Percentiles rank a stretch among this genome's conserved stretches.
These are phyloP conservation scores for Jimgerdemannia flammicorona DNA, from an alignment of 192 early-diverging fungal species.

Conservation along the genomic window DNA sequence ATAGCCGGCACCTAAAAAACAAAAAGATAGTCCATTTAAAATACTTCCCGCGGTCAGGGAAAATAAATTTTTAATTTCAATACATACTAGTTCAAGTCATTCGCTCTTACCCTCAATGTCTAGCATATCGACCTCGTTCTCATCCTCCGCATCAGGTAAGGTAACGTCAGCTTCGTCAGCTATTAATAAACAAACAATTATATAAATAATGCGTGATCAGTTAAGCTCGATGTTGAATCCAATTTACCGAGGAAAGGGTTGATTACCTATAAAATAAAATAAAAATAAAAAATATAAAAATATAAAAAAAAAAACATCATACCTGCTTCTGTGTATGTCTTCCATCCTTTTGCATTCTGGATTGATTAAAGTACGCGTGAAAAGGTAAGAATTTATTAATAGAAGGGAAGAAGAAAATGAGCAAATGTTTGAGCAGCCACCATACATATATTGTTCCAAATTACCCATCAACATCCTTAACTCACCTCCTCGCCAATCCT, in stretches of 20 bases:
- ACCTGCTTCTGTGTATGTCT: background rate
- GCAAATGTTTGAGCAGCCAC: background rate
- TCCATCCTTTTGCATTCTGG: background rate
- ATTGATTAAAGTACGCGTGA: background rate
- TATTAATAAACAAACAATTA: background rate
- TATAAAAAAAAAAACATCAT: background rate
- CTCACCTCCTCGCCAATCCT: slow-evolving; percentile 49
- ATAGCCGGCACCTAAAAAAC: background rate
- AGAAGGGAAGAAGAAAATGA: background rate
- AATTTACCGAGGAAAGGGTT: too few relatives aligned
- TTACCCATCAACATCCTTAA: background rate
- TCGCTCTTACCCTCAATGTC: background rate
- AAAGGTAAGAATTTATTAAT: background rate
- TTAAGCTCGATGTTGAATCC: too few relatives aligned
- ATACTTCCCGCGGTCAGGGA: too few relatives aligned
- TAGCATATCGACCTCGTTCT: background rate
- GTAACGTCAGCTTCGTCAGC: background rate
- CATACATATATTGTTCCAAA: background rate
- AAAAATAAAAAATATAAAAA: too few relatives aligned
- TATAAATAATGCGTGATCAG: background rate
- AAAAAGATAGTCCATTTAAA: background rate
- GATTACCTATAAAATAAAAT: too few relatives aligned
- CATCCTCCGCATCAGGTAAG: background rate
- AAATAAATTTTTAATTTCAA: too few relatives aligned
- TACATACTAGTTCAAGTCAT: background rate